Evolutionary conservation across 768 basidiomycete genomes (phyloP).

Genomic region (Suillus placidus): DNA sequence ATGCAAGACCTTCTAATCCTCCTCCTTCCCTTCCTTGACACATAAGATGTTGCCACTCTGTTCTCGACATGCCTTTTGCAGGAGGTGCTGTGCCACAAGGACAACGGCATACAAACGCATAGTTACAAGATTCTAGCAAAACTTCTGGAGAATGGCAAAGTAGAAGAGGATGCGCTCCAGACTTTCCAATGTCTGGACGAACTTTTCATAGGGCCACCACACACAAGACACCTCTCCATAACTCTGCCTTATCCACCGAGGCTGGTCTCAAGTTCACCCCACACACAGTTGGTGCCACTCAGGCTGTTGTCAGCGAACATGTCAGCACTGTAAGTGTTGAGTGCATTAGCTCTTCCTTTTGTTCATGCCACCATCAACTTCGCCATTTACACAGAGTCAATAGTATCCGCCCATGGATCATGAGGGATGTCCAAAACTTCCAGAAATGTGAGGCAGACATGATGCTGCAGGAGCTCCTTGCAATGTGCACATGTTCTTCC

Average conservation of each 20-base stretch:
- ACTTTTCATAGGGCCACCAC: constrained; percentile 49
- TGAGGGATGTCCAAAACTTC: background rate
- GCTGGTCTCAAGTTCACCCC: background rate
- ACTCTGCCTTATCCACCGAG: background rate
- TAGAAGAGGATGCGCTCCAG: constrained; percentile 53
- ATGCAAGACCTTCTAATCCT: constrained; percentile 86
- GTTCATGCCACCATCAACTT: background rate
- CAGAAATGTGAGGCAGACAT: background rate
- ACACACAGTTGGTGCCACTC: background rate
- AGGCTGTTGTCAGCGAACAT: background rate
- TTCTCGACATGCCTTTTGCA: constrained; percentile 68
- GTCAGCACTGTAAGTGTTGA: background rate
- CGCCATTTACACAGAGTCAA: background rate
- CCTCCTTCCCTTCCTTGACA: constrained; percentile 74
- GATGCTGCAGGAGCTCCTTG: constrained; percentile 6
- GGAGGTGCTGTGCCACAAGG: constrained; percentile 71
- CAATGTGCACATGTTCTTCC: background rate
- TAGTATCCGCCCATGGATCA: background rate
- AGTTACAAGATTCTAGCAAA: constrained; percentile 87
- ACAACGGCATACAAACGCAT: constrained; percentile 93
- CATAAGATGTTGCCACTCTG: constrained; percentile 59
- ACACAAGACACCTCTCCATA: background rate
- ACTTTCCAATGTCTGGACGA: constrained; percentile 70
- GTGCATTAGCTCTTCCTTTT: background rate
- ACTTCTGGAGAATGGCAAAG: constrained; percentile 65